Percentiles rank a stretch among this genome's conserved stretches.
These are phyloP conservation scores for Heliosperma pusillum DNA, from an alignment of 148 eudicot species.

Conservation along the genomic window DNA sequence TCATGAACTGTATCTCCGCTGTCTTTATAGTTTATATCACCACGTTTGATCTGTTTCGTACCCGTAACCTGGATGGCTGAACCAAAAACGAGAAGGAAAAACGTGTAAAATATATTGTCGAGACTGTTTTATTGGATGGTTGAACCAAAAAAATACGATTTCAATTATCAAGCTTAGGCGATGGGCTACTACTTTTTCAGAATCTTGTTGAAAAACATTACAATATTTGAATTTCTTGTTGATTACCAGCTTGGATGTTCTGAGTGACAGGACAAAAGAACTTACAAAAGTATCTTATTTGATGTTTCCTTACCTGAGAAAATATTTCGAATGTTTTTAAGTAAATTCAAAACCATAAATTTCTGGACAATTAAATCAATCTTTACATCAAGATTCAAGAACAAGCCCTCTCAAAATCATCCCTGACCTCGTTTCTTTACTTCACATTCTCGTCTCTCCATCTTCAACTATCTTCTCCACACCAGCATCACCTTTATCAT, in stretches of 20 bases:
- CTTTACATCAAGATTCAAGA: constrained; percentile 13
- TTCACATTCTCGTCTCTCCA: neutral
- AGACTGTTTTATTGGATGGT: neutral
- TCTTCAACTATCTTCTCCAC: neutral
- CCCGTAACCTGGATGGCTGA: neutral
- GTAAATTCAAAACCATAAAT: neutral
- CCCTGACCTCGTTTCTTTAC: neutral
- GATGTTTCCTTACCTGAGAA: constrained; percentile 2
- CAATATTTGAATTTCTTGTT: neutral
- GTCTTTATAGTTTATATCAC: too few species aligned
- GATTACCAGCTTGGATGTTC: neutral
- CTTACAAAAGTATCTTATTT: too few species aligned
- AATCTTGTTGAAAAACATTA: neutral
- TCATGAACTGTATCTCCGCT: too few species aligned
- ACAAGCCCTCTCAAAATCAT: constrained; percentile 13
- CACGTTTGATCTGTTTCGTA: neutral
- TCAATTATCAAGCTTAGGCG: neutral
- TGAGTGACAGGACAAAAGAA: neutral
- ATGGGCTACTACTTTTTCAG: neutral
- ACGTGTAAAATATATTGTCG: neutral
- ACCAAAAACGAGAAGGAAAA: neutral
- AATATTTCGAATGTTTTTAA: neutral
- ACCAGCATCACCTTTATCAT: constrained; percentile 19
- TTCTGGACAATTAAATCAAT: constrained; percentile 1
- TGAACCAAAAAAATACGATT: neutral